Evolutionary conservation across 2,329 filamentous ascomycete species (phyloP), one percentile per base, ranked within the genome.

Genomic region (Monilinia aucupariae): DNA sequence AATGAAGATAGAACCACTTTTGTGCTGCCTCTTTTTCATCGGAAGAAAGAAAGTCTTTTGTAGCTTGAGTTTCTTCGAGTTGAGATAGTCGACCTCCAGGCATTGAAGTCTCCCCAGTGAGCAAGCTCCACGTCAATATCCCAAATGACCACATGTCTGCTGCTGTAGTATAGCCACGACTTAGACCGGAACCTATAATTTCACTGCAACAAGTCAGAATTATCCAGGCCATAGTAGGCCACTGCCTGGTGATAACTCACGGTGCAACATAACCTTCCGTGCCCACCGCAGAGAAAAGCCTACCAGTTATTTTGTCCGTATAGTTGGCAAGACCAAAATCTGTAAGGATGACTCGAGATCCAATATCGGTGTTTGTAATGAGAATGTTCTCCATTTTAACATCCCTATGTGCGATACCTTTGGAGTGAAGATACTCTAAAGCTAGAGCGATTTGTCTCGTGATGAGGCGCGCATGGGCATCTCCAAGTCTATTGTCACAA

Each of bases 371-470:
- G 22, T 71, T 67, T 62, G 67, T 70, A 22, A 74, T 65, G 12
- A 74, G 68, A 27, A 74, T 64, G 50, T 74, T 74, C 53, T 74
- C 73, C 34, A 67, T 69, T 55, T 74, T 74, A 39, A 74, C 67
- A 56, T 74, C 73, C 54, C 73, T 62, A 45, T 74, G 73, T 37
- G 65, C 70, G 49, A 74, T 67, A 15, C 67, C 63, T 34, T 71
- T 67, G 0, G 65, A 67, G 61, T 74, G 73, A 34, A 74, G 60
- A 58, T 69, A 71, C 27, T 72, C 54, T 3, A 74, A 51, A 41
- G 71, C 73, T 13, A 70, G 41, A n/a, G 68, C 63, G n/a, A 74
- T 59, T 59, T 74, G 73, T 45, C 69, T 64, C n/a, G 70, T 64
- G 41, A 74, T 70, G 15, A 74, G 59, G 22, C 71, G 68, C 34